These are phyloP conservation scores for Triglochin maritima DNA, from an alignment of 106 monocot genomes.

Conservation along the genomic window DNA sequence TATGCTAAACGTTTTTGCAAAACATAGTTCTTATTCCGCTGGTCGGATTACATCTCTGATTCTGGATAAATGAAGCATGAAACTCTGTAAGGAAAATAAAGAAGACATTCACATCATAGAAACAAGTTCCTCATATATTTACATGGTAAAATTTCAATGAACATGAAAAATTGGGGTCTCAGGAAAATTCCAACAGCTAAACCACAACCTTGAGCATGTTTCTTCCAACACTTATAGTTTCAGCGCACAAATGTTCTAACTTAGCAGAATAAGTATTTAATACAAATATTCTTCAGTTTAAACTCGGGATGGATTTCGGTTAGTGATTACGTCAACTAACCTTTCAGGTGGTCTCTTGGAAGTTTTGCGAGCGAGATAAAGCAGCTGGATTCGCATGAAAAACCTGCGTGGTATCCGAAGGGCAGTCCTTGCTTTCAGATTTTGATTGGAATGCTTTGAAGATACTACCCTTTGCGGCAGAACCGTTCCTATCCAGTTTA, in stretches of 20 bases:
- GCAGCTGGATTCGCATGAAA: conserved; percentile 22
- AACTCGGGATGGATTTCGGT: background rate
- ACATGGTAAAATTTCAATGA: no score
- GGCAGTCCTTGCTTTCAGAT: background rate
- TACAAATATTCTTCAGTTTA: no score
- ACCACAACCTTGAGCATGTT: background rate
- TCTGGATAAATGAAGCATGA: no score
- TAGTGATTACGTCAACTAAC: background rate
- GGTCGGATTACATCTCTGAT: no score
- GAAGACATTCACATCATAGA: no score
- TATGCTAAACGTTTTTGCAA: no score
- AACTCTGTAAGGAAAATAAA: no score
- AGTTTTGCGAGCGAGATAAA: conserved; percentile 17
- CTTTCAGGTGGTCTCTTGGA: conserved; percentile 23
- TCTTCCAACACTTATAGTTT: background rate
- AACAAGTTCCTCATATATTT: no score
- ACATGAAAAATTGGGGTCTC: background rate
- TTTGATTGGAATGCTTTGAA: conserved; percentile 32
- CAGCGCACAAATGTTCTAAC: background rate
- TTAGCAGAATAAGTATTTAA: no score
- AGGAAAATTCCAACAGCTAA: background rate
- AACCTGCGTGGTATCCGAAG: conserved; percentile 1
- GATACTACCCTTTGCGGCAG: conserved; percentile 12
- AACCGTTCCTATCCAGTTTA: conserved; percentile 14
- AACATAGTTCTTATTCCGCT: no score